A percentile compares a stretch with the other conserved stretches of the same genome.
phyloP scores from a whole-genome alignment of 352 stramenopile species.

The Blastocystis hominis region DNA sequence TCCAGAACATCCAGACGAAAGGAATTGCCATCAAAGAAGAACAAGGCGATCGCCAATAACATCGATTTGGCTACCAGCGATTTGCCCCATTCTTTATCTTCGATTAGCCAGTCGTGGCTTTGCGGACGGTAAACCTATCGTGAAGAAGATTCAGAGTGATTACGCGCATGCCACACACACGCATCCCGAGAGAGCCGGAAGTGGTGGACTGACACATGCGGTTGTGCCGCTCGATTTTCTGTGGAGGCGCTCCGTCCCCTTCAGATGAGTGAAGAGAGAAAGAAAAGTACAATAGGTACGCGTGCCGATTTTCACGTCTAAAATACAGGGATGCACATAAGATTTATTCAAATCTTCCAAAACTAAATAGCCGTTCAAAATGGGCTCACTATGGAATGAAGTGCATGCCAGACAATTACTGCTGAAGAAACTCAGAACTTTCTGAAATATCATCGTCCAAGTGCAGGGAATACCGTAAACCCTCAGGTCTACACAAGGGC shows the following conservation, averaged over 20 bases:
- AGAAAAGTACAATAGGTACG: slow-evolving; percentile 20
- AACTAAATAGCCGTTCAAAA: not conserved
- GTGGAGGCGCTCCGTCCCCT: slow-evolving; percentile 33
- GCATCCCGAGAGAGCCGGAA: slow-evolving; percentile 36
- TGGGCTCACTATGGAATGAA: not conserved
- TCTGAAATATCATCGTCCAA: not conserved
- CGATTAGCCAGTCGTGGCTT: not conserved
- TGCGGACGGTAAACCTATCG: not conserved
- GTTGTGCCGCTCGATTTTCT: slow-evolving; percentile 14
- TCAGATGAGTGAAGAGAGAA: not conserved
- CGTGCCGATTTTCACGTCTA: slow-evolving; percentile 34
- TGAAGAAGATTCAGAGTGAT: not conserved
- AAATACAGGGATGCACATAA: slow-evolving; percentile 22
- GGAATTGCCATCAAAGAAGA: slow-evolving; percentile 11
- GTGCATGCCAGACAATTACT: not conserved
- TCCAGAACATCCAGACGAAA: slow-evolving; percentile 36
- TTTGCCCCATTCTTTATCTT: slow-evolving; percentile 39
- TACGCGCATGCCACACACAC: slow-evolving; percentile 41
- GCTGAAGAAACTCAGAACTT: not conserved
- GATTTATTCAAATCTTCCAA: slow-evolving; percentile 40
- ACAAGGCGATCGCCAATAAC: not conserved
- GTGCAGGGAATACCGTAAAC: not conserved
- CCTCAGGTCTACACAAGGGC: not conserved
- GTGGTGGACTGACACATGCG: slow-evolving; percentile 23
- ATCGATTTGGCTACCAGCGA: not conserved